Evolutionary conservation across 2,329 filamentous ascomycete genomes (phyloP).

Genomic region (Ophiocordyceps camponoti-rufipedis): DNA sequence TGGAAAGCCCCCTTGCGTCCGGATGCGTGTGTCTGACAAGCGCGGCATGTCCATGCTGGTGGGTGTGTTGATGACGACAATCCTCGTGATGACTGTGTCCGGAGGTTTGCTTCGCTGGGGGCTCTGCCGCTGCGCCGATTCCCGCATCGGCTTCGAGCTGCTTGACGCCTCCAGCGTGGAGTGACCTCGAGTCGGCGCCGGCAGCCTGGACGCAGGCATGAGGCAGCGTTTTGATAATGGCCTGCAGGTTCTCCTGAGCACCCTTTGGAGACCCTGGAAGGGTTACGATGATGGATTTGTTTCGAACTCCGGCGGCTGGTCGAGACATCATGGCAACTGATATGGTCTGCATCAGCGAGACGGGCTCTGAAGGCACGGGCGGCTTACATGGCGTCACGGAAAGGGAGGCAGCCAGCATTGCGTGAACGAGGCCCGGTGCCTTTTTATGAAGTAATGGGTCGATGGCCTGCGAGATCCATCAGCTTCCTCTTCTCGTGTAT

Average conservation of each 20-base stretch:
- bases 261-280: slow-evolving; percentile 91
- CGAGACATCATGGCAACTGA: slow-evolving; percentile 85
- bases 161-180: slow-evolving; percentile 68
- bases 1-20: slow-evolving; percentile 36
- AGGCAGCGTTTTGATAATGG: slow-evolving; percentile 74
- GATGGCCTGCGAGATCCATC: slow-evolving; percentile 44
- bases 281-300: slow-evolving; percentile 68
- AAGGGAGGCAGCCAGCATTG: slow-evolving; percentile 75
- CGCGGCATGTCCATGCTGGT: slow-evolving; percentile 30
- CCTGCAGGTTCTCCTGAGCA: slow-evolving; percentile 80
- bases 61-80: slow-evolving; percentile 20
- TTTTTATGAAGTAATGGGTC: slow-evolving; percentile 61
- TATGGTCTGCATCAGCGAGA: neutral
- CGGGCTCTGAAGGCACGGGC: neutral
- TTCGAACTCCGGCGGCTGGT: slow-evolving; percentile 74
- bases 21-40: slow-evolving; percentile 57
- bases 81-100: slow-evolving; percentile 20
- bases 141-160: slow-evolving; percentile 75
- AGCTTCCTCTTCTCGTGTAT: neutral
- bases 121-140: slow-evolving; percentile 18
- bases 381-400: slow-evolving; percentile 72
- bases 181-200: slow-evolving; percentile 58
- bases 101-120: slow-evolving; percentile 16
- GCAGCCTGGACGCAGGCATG: slow-evolving; percentile 87
- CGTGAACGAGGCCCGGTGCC: slow-evolving; percentile 83